These are phyloP conservation scores for Cercophora scortea DNA, from an alignment of 495 filamentous ascomycete species.

Conservation along the genomic window DNA sequence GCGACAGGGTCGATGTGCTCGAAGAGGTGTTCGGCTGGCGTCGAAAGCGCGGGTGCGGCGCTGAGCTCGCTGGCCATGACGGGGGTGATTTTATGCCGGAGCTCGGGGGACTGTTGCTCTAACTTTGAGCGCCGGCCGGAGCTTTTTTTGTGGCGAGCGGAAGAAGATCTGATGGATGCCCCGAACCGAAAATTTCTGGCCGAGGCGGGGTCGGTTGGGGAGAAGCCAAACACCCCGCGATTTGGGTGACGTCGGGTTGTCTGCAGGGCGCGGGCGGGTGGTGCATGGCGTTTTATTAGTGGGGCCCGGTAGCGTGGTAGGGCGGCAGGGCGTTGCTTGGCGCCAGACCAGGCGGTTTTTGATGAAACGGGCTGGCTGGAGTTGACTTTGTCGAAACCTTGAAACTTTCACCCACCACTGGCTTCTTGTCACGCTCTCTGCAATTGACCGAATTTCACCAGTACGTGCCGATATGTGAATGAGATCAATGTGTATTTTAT, in stretches of 20 bases:
- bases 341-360: too few species aligned
- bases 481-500: too few species aligned
- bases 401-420: too few species aligned
- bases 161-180: too few species aligned
- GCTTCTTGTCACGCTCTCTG: too few species aligned
- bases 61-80: slow-evolving; percentile 29
- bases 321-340: background rate
- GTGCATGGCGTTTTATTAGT: background rate
- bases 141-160: background rate
- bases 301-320: background rate
- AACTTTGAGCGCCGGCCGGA: background rate
- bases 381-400: too few species aligned
- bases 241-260: slow-evolving; percentile 12
- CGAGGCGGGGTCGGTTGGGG: slow-evolving; percentile 7
- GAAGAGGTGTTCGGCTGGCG: slow-evolving; percentile 74
- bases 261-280: background rate
- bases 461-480: too few species aligned
- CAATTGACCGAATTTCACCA: too few species aligned
- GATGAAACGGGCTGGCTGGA: too few species aligned
- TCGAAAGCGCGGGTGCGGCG: slow-evolving; percentile 73
- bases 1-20: slow-evolving; percentile 44
- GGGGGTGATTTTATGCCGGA: too few species aligned
- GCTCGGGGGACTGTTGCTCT: background rate
- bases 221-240: slow-evolving; percentile 9
- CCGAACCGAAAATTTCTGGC: slow-evolving; percentile 1